Base-by-base conservation (phyloP, 2,329 filamentous ascomycete genomes). In the Graphilbum fragrans region DNA sequence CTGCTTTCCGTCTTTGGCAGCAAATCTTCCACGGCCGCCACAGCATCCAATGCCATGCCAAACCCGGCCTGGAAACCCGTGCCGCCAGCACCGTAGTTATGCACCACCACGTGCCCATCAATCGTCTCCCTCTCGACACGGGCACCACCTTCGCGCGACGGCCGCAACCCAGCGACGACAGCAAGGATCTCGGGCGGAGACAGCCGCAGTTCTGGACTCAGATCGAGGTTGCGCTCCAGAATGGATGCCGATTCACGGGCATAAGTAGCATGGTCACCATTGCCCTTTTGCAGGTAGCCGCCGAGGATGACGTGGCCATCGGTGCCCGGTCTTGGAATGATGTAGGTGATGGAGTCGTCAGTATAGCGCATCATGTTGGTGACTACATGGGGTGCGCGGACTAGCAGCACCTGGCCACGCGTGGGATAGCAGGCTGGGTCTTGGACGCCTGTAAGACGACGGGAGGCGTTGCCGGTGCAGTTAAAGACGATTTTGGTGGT, bases 11-110 rank as follows among this genome's bases (percentile, higher is more conserved):
- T n/a, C n/a, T n/a, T 27, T 16, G 29, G 29, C 32, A 61, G 38
- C 7, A 58, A 19, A 35, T 57, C 52, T 6, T 59, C 53, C 1
- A 53, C 51, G 12, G 45, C 44, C n/a, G 40, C 37, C 10, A 61
- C 58, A 0, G 61, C 54, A 29, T 63, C 61, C 18, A 57, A 16
- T 0, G 61, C 59, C 60, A 63, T 63, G 6, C 59, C 60, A 32
- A 58, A 63, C 5, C 61, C 60, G 4, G 65, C 63, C 39, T 67
- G 64, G 45, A 62, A 68, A 0, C 64, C 65, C 2, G 64, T 64
- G 10, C 64, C 64, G 1, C 64, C 62, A 5, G 64, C 64, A 5
- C 65, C 65, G 45, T 69, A 66, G 40, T 65, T 65, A 47, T 65
- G 63, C 4, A 66, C 57, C 11, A 62, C 36, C 0, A 45, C 41